Percentiles rank a stretch among this genome's conserved stretches.
These are phyloP conservation scores for Aspergillus texensis DNA, from an alignment of 2,329 filamentous ascomycete species.

Conservation along the genomic window DNA sequence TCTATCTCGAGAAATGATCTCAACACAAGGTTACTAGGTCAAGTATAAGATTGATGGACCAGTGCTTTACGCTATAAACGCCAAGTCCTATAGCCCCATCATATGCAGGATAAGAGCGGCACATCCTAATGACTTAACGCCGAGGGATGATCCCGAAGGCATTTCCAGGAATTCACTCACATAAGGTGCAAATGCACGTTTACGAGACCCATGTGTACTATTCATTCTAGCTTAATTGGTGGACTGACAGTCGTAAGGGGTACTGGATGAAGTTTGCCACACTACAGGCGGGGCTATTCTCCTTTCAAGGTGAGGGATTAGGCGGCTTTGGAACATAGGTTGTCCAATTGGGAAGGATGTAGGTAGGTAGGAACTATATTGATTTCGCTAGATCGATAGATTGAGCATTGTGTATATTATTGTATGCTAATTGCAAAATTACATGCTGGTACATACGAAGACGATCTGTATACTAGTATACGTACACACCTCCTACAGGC, in stretches of 20 bases:
- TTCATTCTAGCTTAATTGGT: conserved; percentile 4
- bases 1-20: background rate
- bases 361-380: background rate
- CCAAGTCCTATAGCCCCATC: background rate
- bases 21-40: too few species aligned
- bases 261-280: conserved; percentile 11
- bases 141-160: conserved; percentile 1
- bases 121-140: conserved; percentile 4
- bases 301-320: background rate
- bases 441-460: background rate
- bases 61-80: background rate
- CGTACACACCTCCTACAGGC: too few species aligned
- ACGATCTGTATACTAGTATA: background rate
- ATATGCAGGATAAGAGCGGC: conserved; percentile 3
- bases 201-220: background rate
- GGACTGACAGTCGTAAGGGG: conserved; percentile 8
- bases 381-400: background rate
- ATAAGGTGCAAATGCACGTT: conserved; percentile 14
- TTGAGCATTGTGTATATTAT: background rate
- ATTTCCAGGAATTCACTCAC: conserved; percentile 12
- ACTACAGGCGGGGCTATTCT: background rate
- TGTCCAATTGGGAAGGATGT: background rate
- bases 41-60: background rate
- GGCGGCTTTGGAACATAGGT: too few species aligned
- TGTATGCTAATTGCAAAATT: background rate